phyloP scores from a whole-genome alignment of 192 early-diverging fungal species.

The Coemansia sp. region DNA sequence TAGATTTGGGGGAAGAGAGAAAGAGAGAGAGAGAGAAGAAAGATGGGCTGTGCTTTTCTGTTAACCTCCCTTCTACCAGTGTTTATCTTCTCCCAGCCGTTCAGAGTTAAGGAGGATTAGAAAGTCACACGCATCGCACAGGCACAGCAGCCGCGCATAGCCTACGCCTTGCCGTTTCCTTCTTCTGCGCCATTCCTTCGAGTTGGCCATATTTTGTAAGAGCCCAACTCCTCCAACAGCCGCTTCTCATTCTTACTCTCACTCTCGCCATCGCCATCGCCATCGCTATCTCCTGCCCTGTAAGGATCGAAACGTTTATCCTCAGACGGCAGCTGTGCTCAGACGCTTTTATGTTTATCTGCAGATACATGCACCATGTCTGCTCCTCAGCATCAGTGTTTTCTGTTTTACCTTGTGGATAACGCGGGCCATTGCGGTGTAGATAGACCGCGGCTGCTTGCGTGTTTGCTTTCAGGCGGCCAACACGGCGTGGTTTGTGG shows the following conservation, averaged over 20 bases:
- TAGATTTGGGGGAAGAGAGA: neutral
- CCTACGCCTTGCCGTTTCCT: neutral
- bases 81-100: neutral
- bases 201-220: too few relatives aligned
- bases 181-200: neutral
- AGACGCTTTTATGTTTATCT: neutral
- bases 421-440: neutral
- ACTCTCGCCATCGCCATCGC: too few relatives aligned
- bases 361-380: neutral
- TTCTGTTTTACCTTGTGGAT: neutral
- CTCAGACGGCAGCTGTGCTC: neutral
- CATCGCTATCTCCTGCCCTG: too few relatives aligned
- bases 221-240: too few relatives aligned
- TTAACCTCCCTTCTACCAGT: too few relatives aligned
- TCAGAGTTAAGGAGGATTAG: neutral
- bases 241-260: too few relatives aligned
- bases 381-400: neutral
- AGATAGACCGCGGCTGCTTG: neutral
- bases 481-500: too few relatives aligned
- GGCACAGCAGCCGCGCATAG: neutral
- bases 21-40: neutral
- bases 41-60: too few relatives aligned
- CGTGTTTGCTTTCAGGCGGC: neutral
- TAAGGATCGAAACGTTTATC: too few relatives aligned
- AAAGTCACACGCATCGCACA: constrained; percentile 2